phyloP scores from a whole-genome alignment of 768 basidiomycete species.

The Kwoniella pini region DNA sequence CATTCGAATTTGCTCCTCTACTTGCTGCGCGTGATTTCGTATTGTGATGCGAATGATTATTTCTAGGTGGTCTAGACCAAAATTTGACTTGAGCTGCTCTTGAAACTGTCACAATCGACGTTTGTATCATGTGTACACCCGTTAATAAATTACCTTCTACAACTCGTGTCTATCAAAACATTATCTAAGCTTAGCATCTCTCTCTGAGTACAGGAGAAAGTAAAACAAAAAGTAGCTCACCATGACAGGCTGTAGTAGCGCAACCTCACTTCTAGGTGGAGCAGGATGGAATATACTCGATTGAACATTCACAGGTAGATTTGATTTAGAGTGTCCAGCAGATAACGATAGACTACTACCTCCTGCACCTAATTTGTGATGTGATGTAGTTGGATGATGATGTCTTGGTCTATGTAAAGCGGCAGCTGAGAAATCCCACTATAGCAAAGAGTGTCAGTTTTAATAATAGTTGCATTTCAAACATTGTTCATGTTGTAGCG shows the following conservation, averaged over 20 bases:
- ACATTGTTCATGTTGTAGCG: too few relatives aligned
- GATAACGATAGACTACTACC: slow-evolving; percentile 75
- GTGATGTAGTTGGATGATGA: slow-evolving; percentile 50
- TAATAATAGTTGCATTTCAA: too few relatives aligned
- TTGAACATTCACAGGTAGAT: slow-evolving; percentile 60
- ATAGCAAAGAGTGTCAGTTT: background rate
- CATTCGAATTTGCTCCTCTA: background rate
- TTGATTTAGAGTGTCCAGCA: slow-evolving; percentile 56
- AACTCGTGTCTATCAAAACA: slow-evolving; percentile 65
- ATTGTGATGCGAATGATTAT: background rate
- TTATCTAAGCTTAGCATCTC: background rate
- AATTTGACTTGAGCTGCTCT: slow-evolving; percentile 75
- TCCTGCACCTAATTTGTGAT: slow-evolving; percentile 70
- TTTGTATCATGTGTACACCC: slow-evolving; percentile 72
- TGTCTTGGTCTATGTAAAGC: slow-evolving; percentile 84
- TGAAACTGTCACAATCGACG: slow-evolving; percentile 74
- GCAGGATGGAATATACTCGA: slow-evolving; percentile 70
- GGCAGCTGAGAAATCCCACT: slow-evolving; percentile 96
- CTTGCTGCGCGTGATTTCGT: background rate
- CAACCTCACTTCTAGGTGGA: slow-evolving; percentile 85
- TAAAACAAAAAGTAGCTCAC: slow-evolving; percentile 57
- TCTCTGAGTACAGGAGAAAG: background rate
- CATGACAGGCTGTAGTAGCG: slow-evolving; percentile 84
- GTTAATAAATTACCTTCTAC: slow-evolving; percentile 78
- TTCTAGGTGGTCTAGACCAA: slow-evolving; percentile 60